Evolutionary conservation across 345 rosid species (phyloP).

Genomic region (Eutrema japonicum): DNA sequence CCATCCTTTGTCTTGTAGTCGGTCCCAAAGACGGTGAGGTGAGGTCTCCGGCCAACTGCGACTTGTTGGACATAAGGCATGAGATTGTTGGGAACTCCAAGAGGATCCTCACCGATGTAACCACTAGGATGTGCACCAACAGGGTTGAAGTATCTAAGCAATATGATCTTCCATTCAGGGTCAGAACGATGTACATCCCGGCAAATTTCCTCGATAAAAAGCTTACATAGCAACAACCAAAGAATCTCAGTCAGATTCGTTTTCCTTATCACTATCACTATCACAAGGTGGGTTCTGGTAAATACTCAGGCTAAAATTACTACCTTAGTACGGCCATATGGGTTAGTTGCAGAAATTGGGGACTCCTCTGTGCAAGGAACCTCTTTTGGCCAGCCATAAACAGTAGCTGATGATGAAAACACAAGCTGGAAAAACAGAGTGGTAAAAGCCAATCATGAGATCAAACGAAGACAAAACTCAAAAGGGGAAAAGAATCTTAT

Average conservation of each 20-base stretch:
- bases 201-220: conserved; percentile 87
- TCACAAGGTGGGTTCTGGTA: neutral
- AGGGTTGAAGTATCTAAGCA: conserved; percentile 95
- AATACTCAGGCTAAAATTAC: neutral
- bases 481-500: neutral
- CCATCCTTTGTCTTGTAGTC: conserved; percentile 92
- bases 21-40: conserved; percentile 77
- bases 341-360: conserved; percentile 74
- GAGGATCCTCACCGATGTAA: conserved; percentile 91
- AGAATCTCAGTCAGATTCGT: conserved; percentile 13
- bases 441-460: conserved; percentile 34
- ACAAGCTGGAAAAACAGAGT: conserved; percentile 70
- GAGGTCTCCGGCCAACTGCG: conserved; percentile 87
- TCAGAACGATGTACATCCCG: conserved; percentile 70
- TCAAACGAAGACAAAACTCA: conserved; percentile 9
- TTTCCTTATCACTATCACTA: neutral
- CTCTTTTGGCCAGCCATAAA: conserved; percentile 96
- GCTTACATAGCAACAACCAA: conserved; percentile 53
- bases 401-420: conserved; percentile 97
- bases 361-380: conserved; percentile 94
- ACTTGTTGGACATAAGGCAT: conserved; percentile 98
- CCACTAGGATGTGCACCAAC: conserved; percentile 99
- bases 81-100: conserved; percentile 92
- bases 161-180: conserved; percentile 85
- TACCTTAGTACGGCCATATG: conserved; percentile 96